These are phyloP conservation scores for Cercospora brassicicola DNA, from an alignment of 2,329 filamentous ascomycete species.

Conservation along the genomic window DNA sequence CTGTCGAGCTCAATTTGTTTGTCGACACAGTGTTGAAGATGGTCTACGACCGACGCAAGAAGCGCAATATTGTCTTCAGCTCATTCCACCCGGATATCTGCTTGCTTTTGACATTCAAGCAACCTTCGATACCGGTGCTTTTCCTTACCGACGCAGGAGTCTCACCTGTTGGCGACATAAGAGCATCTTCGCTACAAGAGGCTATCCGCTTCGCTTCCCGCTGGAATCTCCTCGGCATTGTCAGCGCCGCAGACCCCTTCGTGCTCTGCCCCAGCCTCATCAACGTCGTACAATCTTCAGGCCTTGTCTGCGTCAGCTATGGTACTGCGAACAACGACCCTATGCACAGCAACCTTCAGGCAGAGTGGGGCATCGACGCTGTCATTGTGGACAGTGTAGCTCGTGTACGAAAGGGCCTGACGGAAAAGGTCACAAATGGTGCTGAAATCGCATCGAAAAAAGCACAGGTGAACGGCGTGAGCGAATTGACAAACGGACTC, in stretches of 20 bases:
- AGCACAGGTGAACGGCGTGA: neutral
- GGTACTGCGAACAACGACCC: slow-evolving; percentile 88
- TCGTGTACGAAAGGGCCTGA: slow-evolving; percentile 86
- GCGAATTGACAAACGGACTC: slow-evolving; percentile 11
- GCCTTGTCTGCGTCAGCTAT: slow-evolving; percentile 92
- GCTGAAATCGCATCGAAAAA: slow-evolving; percentile 10
- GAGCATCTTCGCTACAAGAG: slow-evolving; percentile 89
- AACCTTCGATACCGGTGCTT: slow-evolving; percentile 91
- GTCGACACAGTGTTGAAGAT: slow-evolving; percentile 88
- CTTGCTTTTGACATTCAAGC: slow-evolving; percentile 90
- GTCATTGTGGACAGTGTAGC: slow-evolving; percentile 96
- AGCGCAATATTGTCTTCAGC: slow-evolving; percentile 93
- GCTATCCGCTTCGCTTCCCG: slow-evolving; percentile 90
- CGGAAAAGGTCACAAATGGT: slow-evolving; percentile 40
- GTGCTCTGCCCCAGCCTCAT: slow-evolving; percentile 87
- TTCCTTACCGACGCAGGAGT: slow-evolving; percentile 90
- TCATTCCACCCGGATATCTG: slow-evolving; percentile 98
- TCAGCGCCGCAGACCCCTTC: slow-evolving; percentile 82
- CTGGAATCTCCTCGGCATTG: slow-evolving; percentile 92
- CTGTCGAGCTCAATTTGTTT: slow-evolving; percentile 93
- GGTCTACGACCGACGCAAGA: slow-evolving; percentile 80
- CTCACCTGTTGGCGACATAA: slow-evolving; percentile 78
- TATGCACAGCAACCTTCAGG: slow-evolving; percentile 82
- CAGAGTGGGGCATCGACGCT: slow-evolving; percentile 92
- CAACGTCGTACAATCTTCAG: slow-evolving; percentile 88